Evolutionary conservation across 2,329 filamentous ascomycete genomes (phyloP).

Genomic region (Boeremia lycopersici): DNA sequence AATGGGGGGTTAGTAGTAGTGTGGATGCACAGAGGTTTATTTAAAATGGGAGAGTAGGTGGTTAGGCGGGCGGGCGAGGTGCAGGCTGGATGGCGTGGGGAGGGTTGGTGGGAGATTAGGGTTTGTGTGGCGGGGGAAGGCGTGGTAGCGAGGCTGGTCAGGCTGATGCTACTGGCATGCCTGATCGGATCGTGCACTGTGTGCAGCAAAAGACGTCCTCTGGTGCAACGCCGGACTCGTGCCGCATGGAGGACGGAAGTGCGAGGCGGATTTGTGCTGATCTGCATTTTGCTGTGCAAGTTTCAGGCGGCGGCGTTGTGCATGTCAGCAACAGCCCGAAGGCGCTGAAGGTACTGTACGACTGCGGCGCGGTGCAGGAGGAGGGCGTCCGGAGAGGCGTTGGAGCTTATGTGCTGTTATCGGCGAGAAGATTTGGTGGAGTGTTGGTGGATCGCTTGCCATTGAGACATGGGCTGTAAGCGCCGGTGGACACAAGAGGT

Average conservation of each 20-base stretch:
- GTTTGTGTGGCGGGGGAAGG: too few species aligned
- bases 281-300: background rate
- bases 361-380: constrained; percentile 9
- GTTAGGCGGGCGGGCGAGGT: too few species aligned
- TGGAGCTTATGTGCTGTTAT: constrained; percentile 1
- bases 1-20: too few species aligned
- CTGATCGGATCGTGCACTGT: too few species aligned
- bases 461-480: constrained; percentile 12
- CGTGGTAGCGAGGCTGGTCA: too few species aligned
- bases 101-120: too few species aligned
- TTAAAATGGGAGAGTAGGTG: too few species aligned
- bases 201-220: background rate
- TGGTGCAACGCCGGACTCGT: background rate
- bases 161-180: too few species aligned
- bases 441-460: constrained; percentile 4
- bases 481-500: constrained; percentile 1
- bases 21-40: too few species aligned
- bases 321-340: background rate
- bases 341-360: background rate
- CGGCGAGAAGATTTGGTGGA: constrained; percentile 13
- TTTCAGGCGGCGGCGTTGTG: background rate
- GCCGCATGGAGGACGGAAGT: background rate
- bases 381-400: background rate
- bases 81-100: too few species aligned
- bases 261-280: background rate